A percentile compares a stretch with the other conserved stretches of the same genome.
These are phyloP conservation scores for Xylaria sp. DNA, from an alignment of 2,329 filamentous ascomycete genomes.

Conservation along the genomic window DNA sequence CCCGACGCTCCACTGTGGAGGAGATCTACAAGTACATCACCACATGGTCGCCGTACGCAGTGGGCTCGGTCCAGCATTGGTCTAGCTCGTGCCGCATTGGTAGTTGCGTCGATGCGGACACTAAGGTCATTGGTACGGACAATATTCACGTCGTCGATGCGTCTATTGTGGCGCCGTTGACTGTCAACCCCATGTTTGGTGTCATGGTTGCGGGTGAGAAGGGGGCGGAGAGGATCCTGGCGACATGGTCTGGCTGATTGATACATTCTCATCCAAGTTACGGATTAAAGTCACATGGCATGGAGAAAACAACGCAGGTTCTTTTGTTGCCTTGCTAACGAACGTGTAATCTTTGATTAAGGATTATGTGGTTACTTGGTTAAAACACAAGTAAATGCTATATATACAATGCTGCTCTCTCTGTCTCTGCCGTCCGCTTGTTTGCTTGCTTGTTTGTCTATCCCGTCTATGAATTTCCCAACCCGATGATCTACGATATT, in stretches of 20 bases:
- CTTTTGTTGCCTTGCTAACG: too few relatives aligned
- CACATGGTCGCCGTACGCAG: slow-evolving; percentile 42
- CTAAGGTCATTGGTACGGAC: slow-evolving; percentile 42
- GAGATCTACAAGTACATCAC: slow-evolving; percentile 48
- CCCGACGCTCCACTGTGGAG: slow-evolving; percentile 40
- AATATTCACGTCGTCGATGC: slow-evolving; percentile 50
- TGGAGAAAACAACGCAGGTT: neutral
- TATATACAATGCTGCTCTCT: neutral
- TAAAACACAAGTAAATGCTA: neutral
- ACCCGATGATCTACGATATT: too few relatives aligned
- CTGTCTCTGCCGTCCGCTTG: too few relatives aligned
- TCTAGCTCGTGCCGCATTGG: slow-evolving; percentile 47
- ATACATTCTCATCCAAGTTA: too few relatives aligned
- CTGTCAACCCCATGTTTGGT: slow-evolving; percentile 50
- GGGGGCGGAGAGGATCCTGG: slow-evolving; percentile 44
- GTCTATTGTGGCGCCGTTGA: slow-evolving; percentile 45
- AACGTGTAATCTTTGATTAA: too few relatives aligned
- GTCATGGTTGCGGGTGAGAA: slow-evolving; percentile 50
- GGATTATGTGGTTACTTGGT: neutral
- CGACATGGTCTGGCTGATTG: slow-evolving; percentile 14
- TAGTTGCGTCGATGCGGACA: slow-evolving; percentile 43
- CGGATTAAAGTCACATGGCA: neutral
- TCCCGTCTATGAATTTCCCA: too few relatives aligned
- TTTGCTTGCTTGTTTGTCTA: too few relatives aligned
- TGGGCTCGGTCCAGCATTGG: slow-evolving; percentile 50